phyloP scores from a whole-genome alignment of 225 moss, liverwort and hornwort species.

The Straminergon stramineum region DNA sequence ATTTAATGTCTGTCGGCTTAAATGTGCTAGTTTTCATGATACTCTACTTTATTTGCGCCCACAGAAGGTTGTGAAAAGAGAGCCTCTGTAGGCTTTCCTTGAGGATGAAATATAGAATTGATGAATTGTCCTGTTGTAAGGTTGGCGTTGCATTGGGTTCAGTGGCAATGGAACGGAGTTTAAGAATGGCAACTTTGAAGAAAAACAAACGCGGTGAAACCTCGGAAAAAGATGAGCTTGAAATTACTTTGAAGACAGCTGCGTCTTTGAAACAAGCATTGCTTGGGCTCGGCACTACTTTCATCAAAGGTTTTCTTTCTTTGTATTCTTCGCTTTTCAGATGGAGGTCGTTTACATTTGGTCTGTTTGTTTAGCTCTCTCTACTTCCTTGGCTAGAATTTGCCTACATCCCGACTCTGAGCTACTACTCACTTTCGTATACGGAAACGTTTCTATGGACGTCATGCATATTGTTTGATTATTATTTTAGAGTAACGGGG shows the following conservation, averaged over 20 bases:
- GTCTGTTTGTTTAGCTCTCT: background rate
- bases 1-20: background rate
- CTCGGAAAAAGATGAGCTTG: conserved; percentile 28
- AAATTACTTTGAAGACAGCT: conserved; percentile 49
- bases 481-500: background rate
- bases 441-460: background rate
- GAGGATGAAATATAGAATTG: background rate
- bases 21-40: background rate
- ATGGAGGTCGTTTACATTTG: background rate
- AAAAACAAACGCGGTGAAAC: conserved; percentile 16
- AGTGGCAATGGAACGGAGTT: conserved; percentile 38
- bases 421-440: background rate
- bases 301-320: conserved; percentile 70
- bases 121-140: conserved; percentile 22
- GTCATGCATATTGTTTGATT: background rate
- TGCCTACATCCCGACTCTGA: background rate
- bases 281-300: conserved; percentile 83
- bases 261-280: conserved; percentile 64
- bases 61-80: background rate
- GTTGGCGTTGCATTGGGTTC: conserved; percentile 74
- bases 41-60: background rate
- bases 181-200: conserved; percentile 31
- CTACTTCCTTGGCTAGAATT: background rate
- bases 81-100: background rate
- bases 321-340: background rate